phyloP scores from a whole-genome alignment of 73 alveolate genomes.

The Effrenium voratum region DNA sequence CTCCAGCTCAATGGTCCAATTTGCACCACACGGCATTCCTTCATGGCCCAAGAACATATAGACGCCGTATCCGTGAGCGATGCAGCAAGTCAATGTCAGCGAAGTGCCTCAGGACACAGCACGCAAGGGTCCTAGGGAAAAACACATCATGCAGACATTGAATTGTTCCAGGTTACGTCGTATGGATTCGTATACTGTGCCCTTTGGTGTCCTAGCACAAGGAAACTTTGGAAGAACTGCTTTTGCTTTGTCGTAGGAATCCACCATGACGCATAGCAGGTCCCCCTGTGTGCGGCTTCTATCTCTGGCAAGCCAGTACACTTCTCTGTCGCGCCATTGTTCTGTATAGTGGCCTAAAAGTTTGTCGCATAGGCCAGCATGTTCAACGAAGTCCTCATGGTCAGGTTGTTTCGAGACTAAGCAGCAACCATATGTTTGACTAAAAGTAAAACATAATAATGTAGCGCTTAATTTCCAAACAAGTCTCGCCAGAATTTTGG shows the following conservation, averaged over 20 bases:
- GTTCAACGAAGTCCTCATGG: not conserved
- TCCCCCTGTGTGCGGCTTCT: not conserved
- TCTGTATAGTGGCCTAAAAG: not conserved
- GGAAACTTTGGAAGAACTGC: not conserved
- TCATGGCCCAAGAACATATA: slow-evolving; percentile 16
- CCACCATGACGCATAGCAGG: not conserved
- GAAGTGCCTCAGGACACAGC: not conserved
- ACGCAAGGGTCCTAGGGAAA: not conserved
- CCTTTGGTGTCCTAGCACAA: not conserved
- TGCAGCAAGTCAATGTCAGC: not conserved
- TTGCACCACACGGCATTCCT: not conserved
- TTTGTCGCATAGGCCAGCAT: not conserved
- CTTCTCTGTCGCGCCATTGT: slow-evolving; percentile 37
- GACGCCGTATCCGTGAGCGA: slow-evolving; percentile 21
- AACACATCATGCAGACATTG: too few relatives aligned
- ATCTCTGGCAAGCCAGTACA: slow-evolving; percentile 10
- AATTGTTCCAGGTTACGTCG: not conserved
- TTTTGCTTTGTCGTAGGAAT: slow-evolving; percentile 26
- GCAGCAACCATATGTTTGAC: too few relatives aligned
- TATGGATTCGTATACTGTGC: not conserved
- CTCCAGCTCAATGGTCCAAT: not conserved
- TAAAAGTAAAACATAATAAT: too few relatives aligned
- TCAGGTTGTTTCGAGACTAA: too few relatives aligned
- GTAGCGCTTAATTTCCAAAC: not conserved
- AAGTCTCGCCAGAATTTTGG: not conserved